Base-by-base conservation (phyloP, 1,139 yeast species). In the Protomyces pachydermus region DNA sequence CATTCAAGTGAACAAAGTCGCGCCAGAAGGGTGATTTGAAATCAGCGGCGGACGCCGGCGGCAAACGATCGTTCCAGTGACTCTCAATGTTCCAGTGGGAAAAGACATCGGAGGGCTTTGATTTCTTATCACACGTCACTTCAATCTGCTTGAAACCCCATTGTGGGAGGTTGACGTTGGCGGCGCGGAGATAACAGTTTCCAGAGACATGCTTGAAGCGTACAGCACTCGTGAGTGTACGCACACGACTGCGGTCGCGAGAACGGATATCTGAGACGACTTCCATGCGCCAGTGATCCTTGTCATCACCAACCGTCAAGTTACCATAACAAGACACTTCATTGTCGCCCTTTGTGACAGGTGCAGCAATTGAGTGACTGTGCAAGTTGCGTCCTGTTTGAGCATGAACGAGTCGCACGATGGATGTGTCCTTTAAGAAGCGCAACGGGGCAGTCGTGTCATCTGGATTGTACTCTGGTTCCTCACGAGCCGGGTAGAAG, bases 81-180 rank as follows among this genome's bases (percentile, higher is more conserved):
- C 83, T 81, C 78, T 95, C 99, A 73, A 95, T 81, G 76, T 91
- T 93, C 98, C 98, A 95, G 97, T 97, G 93, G 37, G 97, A 90
- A 78, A 95, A 82, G 80, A 89, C 90, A 76, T 95, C 98, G 75
- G 95, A 87, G 65, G 76, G 80, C 75, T 87, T 85, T 56, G 96
- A 88, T 71, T 81, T 81, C 71, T 84, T 86, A 74, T 84, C 79
- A 78, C 99, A 95, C 4, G 86, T 87, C 69, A 93, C 95, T 79
- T 95, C 99, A 72, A 96, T 93, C 79, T 95, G 99, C 77, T 95
- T 86, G 83, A 90, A 95, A 68, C 99, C 99, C 99, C 99, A 95
- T 65, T 85, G 91, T 54, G 99, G 99, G 70, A 91, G 82, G 61
- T 81, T 76, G 70, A 79, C 78, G 68, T 96, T 97, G 56, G 95